phyloP scores from a whole-genome alignment of 2,329 filamentous ascomycete genomes.

The Fragosphaeria purpurea region DNA sequence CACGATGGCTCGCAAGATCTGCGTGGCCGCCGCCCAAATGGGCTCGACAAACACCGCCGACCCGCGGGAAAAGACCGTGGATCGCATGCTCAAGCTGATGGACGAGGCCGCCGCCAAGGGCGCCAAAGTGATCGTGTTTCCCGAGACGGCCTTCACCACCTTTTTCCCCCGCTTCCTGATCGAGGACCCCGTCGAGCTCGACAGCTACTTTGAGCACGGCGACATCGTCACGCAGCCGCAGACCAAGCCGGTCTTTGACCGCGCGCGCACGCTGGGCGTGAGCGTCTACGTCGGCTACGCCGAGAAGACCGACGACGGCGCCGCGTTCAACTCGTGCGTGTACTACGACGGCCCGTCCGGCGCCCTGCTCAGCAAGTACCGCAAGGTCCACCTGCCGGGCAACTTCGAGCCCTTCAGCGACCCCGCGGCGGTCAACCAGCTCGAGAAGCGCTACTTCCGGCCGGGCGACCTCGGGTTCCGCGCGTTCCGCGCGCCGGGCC shows the following conservation, averaged over 20 bases:
- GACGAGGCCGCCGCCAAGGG: slow-evolving; percentile 31
- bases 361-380: slow-evolving; percentile 39
- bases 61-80: slow-evolving; percentile 30
- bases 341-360: slow-evolving; percentile 38
- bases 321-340: slow-evolving; percentile 36
- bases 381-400: slow-evolving; percentile 46
- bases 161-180: slow-evolving; percentile 47
- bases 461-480: slow-evolving; percentile 43
- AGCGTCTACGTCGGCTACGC: slow-evolving; percentile 45
- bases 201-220: slow-evolving; percentile 38
- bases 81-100: slow-evolving; percentile 39
- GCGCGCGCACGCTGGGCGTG: slow-evolving; percentile 33
- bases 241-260: slow-evolving; percentile 38
- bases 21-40: slow-evolving; percentile 42
- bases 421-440: slow-evolving; percentile 36
- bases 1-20: slow-evolving; percentile 9
- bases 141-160: slow-evolving; percentile 43
- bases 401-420: slow-evolving; percentile 40
- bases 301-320: slow-evolving; percentile 29
- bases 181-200: slow-evolving; percentile 32
- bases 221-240: slow-evolving; percentile 30
- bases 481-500: slow-evolving; percentile 39
- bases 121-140: slow-evolving; percentile 41
- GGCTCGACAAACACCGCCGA: slow-evolving; percentile 33
- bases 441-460: slow-evolving; percentile 46